Evolutionary conservation across 306 rosid species (phyloP), one percentile per base, ranked within the genome.

Genomic region (Castanea crenata): DNA sequence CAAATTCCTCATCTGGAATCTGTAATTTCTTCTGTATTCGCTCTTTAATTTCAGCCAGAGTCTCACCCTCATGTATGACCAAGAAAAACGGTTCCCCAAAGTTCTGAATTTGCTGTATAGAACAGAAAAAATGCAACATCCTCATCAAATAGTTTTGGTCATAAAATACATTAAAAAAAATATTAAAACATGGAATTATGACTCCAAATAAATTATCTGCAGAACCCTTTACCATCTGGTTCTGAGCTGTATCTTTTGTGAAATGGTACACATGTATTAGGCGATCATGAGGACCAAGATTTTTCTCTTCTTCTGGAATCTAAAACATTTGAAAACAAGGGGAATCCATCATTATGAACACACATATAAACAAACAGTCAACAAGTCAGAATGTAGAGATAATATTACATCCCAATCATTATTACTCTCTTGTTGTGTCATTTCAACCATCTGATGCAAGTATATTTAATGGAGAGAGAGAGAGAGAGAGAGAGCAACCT

Each of bases 31-130:
- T 88, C 78, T 93, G 97, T 82, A 93, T 85, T 78, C 97, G 83
- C 73, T 29, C 81, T 81, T 83, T 91, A 77, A 93, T 87, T 77
- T 93, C 94, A 52, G 91, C 83, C 83, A 93, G 86, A 58, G 88
- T 87, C 80, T 93, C 98, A 20, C 90, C 91, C 82, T 93, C 98
- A 76, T 69, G 94, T 80, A 93, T 93, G 79, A 93, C 98, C 90
- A 93, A 81, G 87, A 93, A 91, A 69, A 93, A 93, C 14, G 98
- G 98, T 80, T 93, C 98, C 61, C 98, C 98, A 31, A 93, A 93
- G 80, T 91, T 90, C 79, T 93, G 97, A 83, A 93, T 87, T 90
- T 91, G 97, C 98, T 93, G 86, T 74, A 55, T 55, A 81, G 63
- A 76, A 73, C 74, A 58, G 69, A 82, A 21, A 15, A 32, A 67